Evolutionary conservation across 371 early-diverging fungal genomes (phyloP).

Genomic region (Rhizopus stolonifer): DNA sequence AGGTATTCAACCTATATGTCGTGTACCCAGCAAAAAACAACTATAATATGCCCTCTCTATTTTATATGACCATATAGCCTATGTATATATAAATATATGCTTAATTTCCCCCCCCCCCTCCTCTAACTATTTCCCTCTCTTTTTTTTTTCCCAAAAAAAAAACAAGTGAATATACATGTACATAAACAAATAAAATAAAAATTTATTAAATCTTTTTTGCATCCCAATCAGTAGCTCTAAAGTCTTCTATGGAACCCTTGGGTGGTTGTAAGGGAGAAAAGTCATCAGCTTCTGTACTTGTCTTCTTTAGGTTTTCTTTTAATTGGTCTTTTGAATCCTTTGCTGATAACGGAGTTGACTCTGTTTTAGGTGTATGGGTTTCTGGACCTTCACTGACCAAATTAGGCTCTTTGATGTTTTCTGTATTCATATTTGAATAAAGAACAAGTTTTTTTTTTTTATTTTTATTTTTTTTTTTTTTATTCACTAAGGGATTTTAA

Average conservation of each 20-base stretch:
- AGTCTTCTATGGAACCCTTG: background rate
- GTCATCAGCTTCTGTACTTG: background rate
- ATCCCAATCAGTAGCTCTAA: background rate
- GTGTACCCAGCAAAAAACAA: background rate
- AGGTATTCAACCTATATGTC: conserved; percentile 12
- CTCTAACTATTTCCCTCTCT: background rate
- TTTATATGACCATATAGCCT: background rate
- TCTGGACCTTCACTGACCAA: background rate
- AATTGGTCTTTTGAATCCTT: background rate
- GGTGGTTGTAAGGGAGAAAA: background rate
- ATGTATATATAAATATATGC: background rate
- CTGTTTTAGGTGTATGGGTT: background rate
- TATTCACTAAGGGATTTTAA: no score
- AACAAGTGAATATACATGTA: background rate
- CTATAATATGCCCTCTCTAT: background rate
- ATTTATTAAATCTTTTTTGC: background rate
- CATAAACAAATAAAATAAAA: background rate
- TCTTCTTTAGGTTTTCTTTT: background rate
- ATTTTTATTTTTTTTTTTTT: background rate
- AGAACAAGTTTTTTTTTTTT: background rate
- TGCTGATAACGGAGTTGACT: background rate
- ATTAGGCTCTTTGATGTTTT: background rate
- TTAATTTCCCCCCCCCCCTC: background rate
- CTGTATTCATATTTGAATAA: no score
- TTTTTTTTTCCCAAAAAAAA: background rate